A percentile compares a stretch with the other conserved stretches of the same genome.
phyloP scores from a whole-genome alignment of 2,329 filamentous ascomycete species.

The Botryosphaeria dothidea region DNA sequence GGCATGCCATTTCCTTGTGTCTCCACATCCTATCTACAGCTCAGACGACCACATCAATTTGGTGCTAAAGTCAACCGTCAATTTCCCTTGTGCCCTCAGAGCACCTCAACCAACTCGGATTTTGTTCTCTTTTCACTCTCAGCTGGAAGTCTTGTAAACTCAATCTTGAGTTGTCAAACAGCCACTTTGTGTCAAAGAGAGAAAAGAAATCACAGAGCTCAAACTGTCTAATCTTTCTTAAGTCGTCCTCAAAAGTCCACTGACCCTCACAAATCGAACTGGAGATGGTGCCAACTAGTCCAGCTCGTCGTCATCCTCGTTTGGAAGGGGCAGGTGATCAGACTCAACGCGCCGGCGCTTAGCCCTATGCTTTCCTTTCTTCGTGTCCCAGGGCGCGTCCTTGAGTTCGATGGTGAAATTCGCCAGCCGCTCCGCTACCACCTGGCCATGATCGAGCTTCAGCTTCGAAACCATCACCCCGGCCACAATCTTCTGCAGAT shows the following conservation, averaged over 20 bases:
- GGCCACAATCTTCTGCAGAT: slow-evolving; percentile 42
- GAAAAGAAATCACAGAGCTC: too few species aligned
- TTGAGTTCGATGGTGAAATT: background rate
- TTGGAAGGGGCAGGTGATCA: background rate
- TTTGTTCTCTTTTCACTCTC: too few species aligned
- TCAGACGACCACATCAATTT: background rate
- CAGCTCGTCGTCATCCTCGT: slow-evolving; percentile 15
- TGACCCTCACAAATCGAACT: too few species aligned
- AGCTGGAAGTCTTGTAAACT: too few species aligned
- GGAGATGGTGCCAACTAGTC: too few species aligned
- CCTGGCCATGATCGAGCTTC: slow-evolving; percentile 38
- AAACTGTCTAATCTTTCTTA: too few species aligned
- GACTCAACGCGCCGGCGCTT: background rate
- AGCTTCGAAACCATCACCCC: slow-evolving; percentile 42
- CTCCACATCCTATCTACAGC: background rate
- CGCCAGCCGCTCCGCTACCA: slow-evolving; percentile 23
- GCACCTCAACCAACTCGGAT: background rate
- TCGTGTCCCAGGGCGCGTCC: background rate
- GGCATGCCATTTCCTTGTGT: background rate
- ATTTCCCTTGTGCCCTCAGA: background rate
- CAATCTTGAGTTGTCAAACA: too few species aligned
- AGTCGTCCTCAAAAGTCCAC: too few species aligned
- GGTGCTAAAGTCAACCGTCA: background rate
- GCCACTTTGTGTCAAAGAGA: too few species aligned
- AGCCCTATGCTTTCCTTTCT: background rate